Evolutionary conservation across 352 stramenopile species (phyloP).

Genomic region (Pythium phragmitis): DNA sequence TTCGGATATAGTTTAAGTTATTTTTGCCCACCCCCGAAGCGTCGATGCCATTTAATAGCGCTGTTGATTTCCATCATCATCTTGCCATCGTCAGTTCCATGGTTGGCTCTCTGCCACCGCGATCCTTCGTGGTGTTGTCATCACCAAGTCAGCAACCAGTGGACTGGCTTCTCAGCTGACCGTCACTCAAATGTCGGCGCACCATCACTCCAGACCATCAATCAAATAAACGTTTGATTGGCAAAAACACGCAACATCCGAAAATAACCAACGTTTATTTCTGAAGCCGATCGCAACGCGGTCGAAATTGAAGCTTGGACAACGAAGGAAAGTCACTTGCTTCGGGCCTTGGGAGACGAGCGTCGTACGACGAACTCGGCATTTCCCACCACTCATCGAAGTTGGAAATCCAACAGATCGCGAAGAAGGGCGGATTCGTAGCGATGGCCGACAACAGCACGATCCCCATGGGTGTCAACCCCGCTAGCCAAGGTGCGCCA

Average conservation of each 20-base stretch:
- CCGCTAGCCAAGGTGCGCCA: constrained; percentile 18
- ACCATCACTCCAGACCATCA: background rate
- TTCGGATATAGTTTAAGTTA: constrained; percentile 30
- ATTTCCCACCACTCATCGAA: background rate
- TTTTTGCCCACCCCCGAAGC: constrained; percentile 8
- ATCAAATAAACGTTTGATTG: background rate
- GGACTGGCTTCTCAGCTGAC: constrained; percentile 7
- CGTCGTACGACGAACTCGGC: background rate
- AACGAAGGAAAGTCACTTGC: constrained; percentile 5
- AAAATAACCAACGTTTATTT: constrained; percentile 15
- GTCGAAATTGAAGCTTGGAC: constrained; percentile 26
- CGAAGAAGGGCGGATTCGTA: background rate
- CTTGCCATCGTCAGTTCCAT: background rate
- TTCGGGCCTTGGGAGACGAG: background rate
- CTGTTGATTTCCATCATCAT: background rate
- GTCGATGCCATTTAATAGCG: background rate
- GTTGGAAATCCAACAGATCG: background rate
- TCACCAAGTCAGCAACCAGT: background rate
- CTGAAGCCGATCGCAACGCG: constrained; percentile 1
- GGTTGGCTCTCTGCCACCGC: background rate
- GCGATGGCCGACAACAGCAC: constrained; percentile 27
- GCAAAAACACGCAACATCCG: background rate
- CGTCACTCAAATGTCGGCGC: background rate
- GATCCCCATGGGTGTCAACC: constrained; percentile 2
- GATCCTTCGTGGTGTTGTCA: constrained; percentile 1